A percentile compares a stretch with the other conserved stretches of the same genome.
These are phyloP conservation scores for Ensete glaucum DNA, from an alignment of 176 grass and related monocot genomes.

Conservation along the genomic window DNA sequence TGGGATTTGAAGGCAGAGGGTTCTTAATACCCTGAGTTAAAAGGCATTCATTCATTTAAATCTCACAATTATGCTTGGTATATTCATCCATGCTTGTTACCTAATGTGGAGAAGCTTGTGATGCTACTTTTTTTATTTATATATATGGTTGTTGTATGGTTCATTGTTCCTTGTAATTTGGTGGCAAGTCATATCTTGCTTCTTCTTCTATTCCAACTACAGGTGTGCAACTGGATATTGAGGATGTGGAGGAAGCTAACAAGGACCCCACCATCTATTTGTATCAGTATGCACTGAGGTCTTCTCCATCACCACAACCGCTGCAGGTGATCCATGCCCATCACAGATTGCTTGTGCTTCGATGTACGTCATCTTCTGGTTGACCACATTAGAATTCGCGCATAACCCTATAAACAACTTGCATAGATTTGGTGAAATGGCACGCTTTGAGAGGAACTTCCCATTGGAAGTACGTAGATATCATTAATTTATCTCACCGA, in stretches of 20 bases:
- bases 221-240: neutral
- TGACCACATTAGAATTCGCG: no score
- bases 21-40: neutral
- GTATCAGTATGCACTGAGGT: no score
- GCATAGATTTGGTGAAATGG: neutral
- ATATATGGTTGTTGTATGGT: neutral
- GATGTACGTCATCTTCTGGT: no score
- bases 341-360: no score
- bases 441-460: neutral
- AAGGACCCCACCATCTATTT: neutral
- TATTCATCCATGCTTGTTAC: neutral
- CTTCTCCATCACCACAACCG: no score
- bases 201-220: neutral
- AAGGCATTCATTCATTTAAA: neutral
- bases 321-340: no score
- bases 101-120: neutral
- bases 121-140: neutral
- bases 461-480: neutral
- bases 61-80: no score
- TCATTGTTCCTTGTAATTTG: neutral
- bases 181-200: conserved; percentile 6
- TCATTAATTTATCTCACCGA: no score
- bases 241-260: neutral
- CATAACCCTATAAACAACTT: neutral
- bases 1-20: no score